A percentile compares a stretch with the other conserved stretches of the same genome.
Conservation (phyloP, 2,329 filamentous ascomycete genomes). For the Pyrenochaeta sp. region DNA sequence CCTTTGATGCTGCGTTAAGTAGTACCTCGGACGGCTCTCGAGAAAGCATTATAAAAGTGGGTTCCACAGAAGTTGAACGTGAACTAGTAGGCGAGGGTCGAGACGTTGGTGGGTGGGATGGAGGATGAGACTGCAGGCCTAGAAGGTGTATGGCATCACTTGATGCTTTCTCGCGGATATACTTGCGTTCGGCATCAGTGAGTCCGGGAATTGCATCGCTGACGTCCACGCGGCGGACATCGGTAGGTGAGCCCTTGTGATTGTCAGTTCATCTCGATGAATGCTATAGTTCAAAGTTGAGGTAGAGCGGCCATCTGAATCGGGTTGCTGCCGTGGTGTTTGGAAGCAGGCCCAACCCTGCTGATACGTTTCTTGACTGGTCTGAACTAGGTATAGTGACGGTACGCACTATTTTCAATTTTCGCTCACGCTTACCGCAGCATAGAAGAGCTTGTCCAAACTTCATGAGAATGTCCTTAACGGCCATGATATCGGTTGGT, state of each 20-base stretch:
- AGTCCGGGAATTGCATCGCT: conserved; percentile 38
- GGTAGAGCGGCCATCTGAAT: too few relatives aligned
- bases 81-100: conserved; percentile 20
- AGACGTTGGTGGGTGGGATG: conserved; percentile 19
- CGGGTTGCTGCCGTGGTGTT: too few relatives aligned
- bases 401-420: conserved; percentile 32
- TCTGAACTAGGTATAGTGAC: too few relatives aligned
- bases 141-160: conserved; percentile 37
- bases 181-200: conserved; percentile 34
- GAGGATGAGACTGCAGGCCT: conserved; percentile 26
- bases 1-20: conserved; percentile 32
- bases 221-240: conserved; percentile 41
- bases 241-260: conserved; percentile 37
- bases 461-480: conserved; percentile 31
- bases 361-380: too few relatives aligned
- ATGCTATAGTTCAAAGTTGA: neutral
- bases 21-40: conserved; percentile 28
- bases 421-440: conserved; percentile 29
- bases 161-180: conserved; percentile 43
- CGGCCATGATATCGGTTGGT: conserved; percentile 25
- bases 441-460: conserved; percentile 36
- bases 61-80: conserved; percentile 13
- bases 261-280: neutral
- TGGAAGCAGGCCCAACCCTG: too few relatives aligned
- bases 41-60: conserved; percentile 17